phyloP scores from a whole-genome alignment of 2,329 filamentous ascomycete species.

The Aspergillus unguis region DNA sequence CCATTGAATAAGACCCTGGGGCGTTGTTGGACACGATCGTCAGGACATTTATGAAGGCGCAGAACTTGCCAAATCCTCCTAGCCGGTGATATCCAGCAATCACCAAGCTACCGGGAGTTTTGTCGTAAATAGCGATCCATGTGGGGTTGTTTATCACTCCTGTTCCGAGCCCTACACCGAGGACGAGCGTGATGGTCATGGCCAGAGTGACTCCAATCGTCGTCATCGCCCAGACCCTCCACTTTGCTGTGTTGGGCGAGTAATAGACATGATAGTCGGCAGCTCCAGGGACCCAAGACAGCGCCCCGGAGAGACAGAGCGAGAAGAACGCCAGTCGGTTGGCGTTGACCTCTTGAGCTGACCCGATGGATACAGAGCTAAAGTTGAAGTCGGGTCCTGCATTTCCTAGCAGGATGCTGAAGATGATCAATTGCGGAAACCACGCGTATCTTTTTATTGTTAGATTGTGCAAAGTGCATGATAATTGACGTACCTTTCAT shows the following conservation, averaged over 20 bases:
- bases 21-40: slow-evolving; percentile 45
- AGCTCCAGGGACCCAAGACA: slow-evolving; percentile 35
- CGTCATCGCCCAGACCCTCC: slow-evolving; percentile 39
- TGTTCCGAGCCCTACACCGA: slow-evolving; percentile 44
- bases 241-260: slow-evolving; percentile 34
- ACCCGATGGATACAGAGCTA: slow-evolving; percentile 26
- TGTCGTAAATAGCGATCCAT: slow-evolving; percentile 21
- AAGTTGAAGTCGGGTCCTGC: slow-evolving; percentile 37
- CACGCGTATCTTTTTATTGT: slow-evolving; percentile 32
- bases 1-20: slow-evolving; percentile 45
- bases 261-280: slow-evolving; percentile 48
- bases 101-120: slow-evolving; percentile 36
- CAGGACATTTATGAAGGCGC: slow-evolving; percentile 42
- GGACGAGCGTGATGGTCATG: slow-evolving; percentile 34
- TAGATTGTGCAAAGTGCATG: not conserved
- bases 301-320: slow-evolving; percentile 33
- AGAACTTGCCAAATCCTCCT: slow-evolving; percentile 44
- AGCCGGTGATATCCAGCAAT: slow-evolving; percentile 39
- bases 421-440: slow-evolving; percentile 41
- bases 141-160: slow-evolving; percentile 32
- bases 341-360: slow-evolving; percentile 28
- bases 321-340: slow-evolving; percentile 39
- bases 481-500: slow-evolving; percentile 36
- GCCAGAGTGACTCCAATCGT: slow-evolving; percentile 34
- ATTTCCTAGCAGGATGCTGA: slow-evolving; percentile 41